Conservation (phyloP, 2,329 filamentous ascomycete species). For the Juglanconis juglandina region DNA sequence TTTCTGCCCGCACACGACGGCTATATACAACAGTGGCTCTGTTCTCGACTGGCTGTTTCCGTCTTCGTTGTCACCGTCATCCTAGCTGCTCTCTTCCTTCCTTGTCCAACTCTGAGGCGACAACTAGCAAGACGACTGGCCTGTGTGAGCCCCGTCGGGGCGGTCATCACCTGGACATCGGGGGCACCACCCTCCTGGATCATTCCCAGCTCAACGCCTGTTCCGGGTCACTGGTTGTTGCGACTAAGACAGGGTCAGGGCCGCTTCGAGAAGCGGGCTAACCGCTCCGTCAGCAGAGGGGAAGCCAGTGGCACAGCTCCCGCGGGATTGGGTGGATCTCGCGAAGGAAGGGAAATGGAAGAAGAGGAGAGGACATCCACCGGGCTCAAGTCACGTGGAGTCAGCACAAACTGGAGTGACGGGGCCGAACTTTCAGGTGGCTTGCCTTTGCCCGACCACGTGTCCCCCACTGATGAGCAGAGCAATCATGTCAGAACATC, state of each 20-base stretch:
- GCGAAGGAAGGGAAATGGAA: constrained; percentile 18
- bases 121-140: not conserved
- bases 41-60: not conserved
- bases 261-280: constrained; percentile 13
- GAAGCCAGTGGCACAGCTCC: constrained; percentile 14
- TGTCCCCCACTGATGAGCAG: constrained; percentile 5
- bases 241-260: constrained; percentile 12
- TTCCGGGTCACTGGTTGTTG: not conserved
- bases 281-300: constrained; percentile 9
- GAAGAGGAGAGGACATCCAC: constrained; percentile 22
- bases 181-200: not conserved
- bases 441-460: constrained; percentile 1
- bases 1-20: not conserved
- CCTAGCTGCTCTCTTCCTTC: not conserved
- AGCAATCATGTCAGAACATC: constrained; percentile 3
- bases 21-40: not conserved
- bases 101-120: not conserved
- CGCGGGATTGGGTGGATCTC: constrained; percentile 17
- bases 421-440: constrained; percentile 9
- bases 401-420: constrained; percentile 23
- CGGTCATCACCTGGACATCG: not conserved
- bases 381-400: constrained; percentile 26
- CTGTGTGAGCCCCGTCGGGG: not conserved
- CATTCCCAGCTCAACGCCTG: not conserved
- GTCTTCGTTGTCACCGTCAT: not conserved